Evolutionary conservation across 108 stramenopile species (phyloP), one percentile per base, ranked within the genome.

Genomic region (Cyclotella atomus): DNA sequence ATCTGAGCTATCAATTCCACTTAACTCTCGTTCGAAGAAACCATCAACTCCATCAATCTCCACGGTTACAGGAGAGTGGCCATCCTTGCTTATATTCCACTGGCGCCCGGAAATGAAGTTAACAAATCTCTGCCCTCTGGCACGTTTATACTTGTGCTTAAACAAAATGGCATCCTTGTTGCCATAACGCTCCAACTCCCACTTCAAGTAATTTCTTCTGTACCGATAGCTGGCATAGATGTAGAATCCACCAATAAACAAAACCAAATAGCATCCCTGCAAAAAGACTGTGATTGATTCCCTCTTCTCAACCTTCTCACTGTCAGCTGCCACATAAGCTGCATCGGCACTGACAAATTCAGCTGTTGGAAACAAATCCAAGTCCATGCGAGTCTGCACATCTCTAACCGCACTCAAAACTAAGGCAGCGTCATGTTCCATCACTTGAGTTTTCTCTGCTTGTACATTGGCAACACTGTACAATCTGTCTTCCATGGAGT

Each of bases 181-280:
- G 1, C 65, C 63, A 45, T 66, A 75, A 25, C 52, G 54, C 28
- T 64, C 63, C 36, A 73, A 64, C 29, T 75, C 65, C 55, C 41
- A 52, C 23, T 66, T 75, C 16, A 75, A 32, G 64, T 75, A 36
- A 50, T 64, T 75, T 27, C 65, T 55, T 23, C 65, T 27, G 19
- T 59, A 75, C 32, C 55, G 56, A 38, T 75, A 59, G 23, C 65
- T 66, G 15, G 65, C 73, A 59, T 66, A 75, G 21, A 75, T 21
- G 27, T 75, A 75, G 35, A 75, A 75, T 16, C 73, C 73, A 23
- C 73, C 73, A 7, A 75, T 28, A 23, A 75, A 75, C 14, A 59
- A 12, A 21, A 75, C 73, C 54, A 75, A 47, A 30, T 46, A 75
- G 29, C 28, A 23, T 0, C 73, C 73, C 20, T 75, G 55, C 2